A percentile compares a stretch with the other conserved stretches of the same genome.
phyloP scores from a whole-genome alignment of 257 asterid genomes.

The Gynochthodes officinalis region DNA sequence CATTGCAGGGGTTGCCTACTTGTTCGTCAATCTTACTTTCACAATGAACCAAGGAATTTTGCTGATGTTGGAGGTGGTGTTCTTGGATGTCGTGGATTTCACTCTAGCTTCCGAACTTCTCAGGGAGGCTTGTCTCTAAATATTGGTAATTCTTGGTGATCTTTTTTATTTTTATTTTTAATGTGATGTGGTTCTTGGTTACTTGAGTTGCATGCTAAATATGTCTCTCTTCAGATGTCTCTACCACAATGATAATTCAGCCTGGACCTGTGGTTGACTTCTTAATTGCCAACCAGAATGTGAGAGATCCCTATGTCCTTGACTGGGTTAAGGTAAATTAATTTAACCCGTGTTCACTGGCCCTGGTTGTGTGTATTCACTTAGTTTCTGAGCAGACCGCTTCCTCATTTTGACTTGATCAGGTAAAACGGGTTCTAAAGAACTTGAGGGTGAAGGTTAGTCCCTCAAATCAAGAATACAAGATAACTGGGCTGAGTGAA shows the following conservation, averaged over 20 bases:
- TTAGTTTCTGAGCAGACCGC: neutral
- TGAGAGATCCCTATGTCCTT: slow-evolving; percentile 60
- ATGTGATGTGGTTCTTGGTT: neutral
- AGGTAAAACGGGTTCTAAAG: slow-evolving; percentile 82
- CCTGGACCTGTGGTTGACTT: slow-evolving; percentile 81
- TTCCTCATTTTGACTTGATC: slow-evolving; percentile 15
- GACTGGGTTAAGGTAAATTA: slow-evolving; percentile 77
- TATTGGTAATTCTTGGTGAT: slow-evolving; percentile 46
- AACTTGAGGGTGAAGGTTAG: slow-evolving; percentile 68
- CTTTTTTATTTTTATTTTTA: neutral
- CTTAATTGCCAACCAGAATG: slow-evolving; percentile 72
- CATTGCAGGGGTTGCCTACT: slow-evolving; percentile 74
- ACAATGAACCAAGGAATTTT: slow-evolving; percentile 65
- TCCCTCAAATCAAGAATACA: slow-evolving; percentile 77
- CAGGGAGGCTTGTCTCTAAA: slow-evolving; percentile 85
- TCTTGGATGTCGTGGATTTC: slow-evolving; percentile 88
- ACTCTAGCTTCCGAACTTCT: slow-evolving; percentile 79
- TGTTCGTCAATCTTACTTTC: slow-evolving; percentile 83
- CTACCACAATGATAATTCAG: slow-evolving; percentile 83
- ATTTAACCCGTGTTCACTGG: neutral
- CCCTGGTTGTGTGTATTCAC: neutral
- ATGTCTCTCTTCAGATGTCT: slow-evolving; percentile 50
- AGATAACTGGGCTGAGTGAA: slow-evolving; percentile 84
- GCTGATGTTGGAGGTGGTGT: slow-evolving; percentile 89
- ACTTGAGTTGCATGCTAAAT: neutral